These are phyloP conservation scores for Backusella tuberculispora DNA, from an alignment of 192 early-diverging fungal genomes.

Conservation along the genomic window DNA sequence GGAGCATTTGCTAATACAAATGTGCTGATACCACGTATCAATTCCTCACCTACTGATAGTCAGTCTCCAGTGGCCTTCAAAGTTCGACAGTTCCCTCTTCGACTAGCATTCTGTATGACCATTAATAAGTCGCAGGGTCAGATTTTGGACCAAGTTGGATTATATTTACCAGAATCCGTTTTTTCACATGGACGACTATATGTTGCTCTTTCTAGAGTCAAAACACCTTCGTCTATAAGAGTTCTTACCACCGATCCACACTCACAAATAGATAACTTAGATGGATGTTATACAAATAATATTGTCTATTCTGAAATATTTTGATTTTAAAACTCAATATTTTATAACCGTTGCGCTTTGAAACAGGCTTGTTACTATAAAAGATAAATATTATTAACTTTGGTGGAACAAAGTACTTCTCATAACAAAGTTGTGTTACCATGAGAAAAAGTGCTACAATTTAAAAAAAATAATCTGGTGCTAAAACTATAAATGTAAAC, in stretches of 20 bases:
- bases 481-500: too few relatives aligned
- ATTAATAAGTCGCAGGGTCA: constrained; percentile 39
- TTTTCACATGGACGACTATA: constrained; percentile 37
- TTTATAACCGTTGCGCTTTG: too few relatives aligned
- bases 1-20: not conserved
- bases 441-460: too few relatives aligned
- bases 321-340: too few relatives aligned
- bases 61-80: too few relatives aligned
- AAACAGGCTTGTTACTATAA: too few relatives aligned
- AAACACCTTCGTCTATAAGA: not conserved
- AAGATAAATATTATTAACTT: too few relatives aligned
- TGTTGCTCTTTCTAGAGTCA: not conserved
- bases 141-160: constrained; percentile 6
- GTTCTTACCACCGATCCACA: not conserved
- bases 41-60: not conserved
- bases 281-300: not conserved
- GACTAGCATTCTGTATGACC: constrained; percentile 30
- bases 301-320: not conserved
- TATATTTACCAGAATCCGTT: constrained; percentile 11
- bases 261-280: not conserved
- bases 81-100: constrained; percentile 29
- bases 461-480: too few relatives aligned
- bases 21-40: not conserved
- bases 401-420: too few relatives aligned
- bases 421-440: too few relatives aligned